Conservation (phyloP, 202 grass and related monocot genomes). For the Hordeum pubiflorum region DNA sequence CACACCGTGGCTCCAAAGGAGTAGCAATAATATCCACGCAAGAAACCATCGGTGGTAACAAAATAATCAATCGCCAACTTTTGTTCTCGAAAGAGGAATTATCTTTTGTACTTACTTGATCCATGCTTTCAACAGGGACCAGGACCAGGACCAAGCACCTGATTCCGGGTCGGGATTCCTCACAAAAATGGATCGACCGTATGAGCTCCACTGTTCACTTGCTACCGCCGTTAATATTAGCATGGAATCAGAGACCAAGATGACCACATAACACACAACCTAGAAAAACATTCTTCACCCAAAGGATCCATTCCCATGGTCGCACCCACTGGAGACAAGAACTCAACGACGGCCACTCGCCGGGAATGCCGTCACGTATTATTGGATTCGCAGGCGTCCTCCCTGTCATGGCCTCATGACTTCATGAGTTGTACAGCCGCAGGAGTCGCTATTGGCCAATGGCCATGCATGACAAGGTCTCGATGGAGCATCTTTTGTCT, state of each 20-base stretch:
- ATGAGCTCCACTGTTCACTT: background rate
- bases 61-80: background rate
- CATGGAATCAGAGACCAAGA: conserved; percentile 17
- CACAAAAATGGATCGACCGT: background rate
- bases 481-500: background rate
- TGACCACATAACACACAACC: conserved; percentile 18
- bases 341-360: background rate
- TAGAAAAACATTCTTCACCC: conserved; percentile 15
- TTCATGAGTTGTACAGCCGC: background rate
- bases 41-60: background rate
- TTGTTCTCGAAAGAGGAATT: background rate
- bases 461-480: background rate
- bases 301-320: background rate
- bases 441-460: background rate
- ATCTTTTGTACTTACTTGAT: background rate
- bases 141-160: background rate
- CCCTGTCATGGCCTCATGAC: conserved; percentile 19
- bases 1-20: background rate
- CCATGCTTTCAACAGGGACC: background rate
- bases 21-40: background rate
- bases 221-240: background rate
- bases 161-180: background rate
- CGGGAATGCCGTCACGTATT: background rate
- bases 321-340: conserved; percentile 14
- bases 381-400: background rate